Conservation (phyloP, 441 rosid genomes). For the Aleurites moluccanus region DNA sequence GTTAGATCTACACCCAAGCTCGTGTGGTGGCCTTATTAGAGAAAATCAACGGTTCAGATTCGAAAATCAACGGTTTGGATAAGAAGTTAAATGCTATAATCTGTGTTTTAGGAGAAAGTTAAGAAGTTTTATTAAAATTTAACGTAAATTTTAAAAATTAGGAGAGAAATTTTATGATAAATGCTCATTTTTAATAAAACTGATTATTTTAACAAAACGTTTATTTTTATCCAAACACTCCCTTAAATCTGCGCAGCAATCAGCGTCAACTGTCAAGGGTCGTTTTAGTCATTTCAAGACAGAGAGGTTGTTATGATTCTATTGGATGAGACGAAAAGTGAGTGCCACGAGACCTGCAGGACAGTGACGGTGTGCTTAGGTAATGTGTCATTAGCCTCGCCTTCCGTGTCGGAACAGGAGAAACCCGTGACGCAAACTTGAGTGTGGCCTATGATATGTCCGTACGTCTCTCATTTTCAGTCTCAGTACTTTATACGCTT, state of each 20-base stretch:
- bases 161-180: no score
- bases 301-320: background rate
- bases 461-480: background rate
- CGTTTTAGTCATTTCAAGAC: slow-evolving; percentile 24
- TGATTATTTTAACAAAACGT: no score
- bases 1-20: slow-evolving; percentile 11
- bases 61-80: slow-evolving; percentile 22
- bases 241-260: slow-evolving; percentile 2
- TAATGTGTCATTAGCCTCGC: slow-evolving; percentile 34
- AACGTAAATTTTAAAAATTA: no score
- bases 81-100: no score
- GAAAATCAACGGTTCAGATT: slow-evolving; percentile 1
- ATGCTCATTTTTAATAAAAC: no score
- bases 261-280: background rate
- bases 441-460: background rate
- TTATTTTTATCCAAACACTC: no score
- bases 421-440: slow-evolving; percentile 11
- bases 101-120: no score
- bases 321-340: background rate
- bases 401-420: background rate
- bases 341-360: slow-evolving; percentile 27
- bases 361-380: slow-evolving; percentile 16
- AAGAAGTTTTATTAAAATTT: no score
- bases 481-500: background rate
- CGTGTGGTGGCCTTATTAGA: background rate